phyloP scores from a whole-genome alignment of 2,329 filamentous ascomycete species.

The Mycogone perniciosa region DNA sequence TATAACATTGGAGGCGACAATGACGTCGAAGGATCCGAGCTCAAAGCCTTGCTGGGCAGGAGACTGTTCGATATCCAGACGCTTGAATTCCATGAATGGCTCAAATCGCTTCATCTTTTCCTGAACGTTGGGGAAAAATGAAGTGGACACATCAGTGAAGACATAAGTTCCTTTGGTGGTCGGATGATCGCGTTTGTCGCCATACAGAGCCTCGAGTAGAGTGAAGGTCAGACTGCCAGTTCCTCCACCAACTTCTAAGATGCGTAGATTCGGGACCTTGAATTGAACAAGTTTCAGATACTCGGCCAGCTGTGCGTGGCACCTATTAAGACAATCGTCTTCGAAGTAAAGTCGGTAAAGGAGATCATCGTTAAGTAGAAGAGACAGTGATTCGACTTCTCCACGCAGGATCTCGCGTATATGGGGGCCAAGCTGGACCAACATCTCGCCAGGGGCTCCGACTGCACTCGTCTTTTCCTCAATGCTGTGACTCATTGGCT shows the following conservation, averaged over 20 bases:
- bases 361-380: background rate
- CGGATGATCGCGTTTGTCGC: slow-evolving; percentile 14
- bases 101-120: slow-evolving; percentile 8
- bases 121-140: slow-evolving; percentile 19
- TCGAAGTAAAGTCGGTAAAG: slow-evolving; percentile 2
- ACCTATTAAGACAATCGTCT: slow-evolving; percentile 8
- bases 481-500: background rate
- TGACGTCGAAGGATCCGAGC: slow-evolving; percentile 14
- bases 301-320: slow-evolving; percentile 8
- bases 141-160: slow-evolving; percentile 32
- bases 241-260: slow-evolving; percentile 34
- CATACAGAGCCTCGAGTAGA: slow-evolving; percentile 18
- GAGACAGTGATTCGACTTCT: background rate
- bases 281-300: slow-evolving; percentile 19
- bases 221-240: slow-evolving; percentile 27
- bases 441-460: slow-evolving; percentile 1
- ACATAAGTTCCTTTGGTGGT: slow-evolving; percentile 24
- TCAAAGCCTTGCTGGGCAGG: slow-evolving; percentile 14
- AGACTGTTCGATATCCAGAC: slow-evolving; percentile 16
- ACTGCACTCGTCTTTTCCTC: background rate
- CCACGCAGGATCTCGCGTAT: slow-evolving; percentile 4
- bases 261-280: slow-evolving; percentile 28
- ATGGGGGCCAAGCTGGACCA: slow-evolving; percentile 2
- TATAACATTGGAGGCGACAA: slow-evolving; percentile 21
- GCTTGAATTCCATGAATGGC: slow-evolving; percentile 16